Evolutionary conservation across 352 stramenopile species (phyloP).

Genomic region (Globisporangium cystogenes): DNA sequence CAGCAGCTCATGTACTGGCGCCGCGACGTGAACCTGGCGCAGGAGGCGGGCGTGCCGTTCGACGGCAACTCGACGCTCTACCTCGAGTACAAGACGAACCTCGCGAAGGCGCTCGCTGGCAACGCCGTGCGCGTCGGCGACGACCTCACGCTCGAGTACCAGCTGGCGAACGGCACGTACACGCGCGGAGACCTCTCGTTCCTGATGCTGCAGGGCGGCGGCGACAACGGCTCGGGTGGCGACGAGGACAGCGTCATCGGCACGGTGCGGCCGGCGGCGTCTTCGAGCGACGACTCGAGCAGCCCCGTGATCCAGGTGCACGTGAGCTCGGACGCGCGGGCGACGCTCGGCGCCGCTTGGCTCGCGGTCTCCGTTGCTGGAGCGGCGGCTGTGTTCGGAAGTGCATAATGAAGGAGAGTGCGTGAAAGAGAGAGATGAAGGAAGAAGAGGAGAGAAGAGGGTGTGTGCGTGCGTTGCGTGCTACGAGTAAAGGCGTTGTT

Average conservation of each 20-base stretch:
- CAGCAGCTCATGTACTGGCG: slow-evolving; percentile 47
- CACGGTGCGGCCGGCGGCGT: slow-evolving; percentile 13
- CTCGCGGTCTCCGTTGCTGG: neutral
- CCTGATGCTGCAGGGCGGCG: slow-evolving; percentile 12
- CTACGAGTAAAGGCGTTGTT: slow-evolving; percentile 1
- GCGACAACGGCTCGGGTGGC: neutral
- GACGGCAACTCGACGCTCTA: slow-evolving; percentile 45
- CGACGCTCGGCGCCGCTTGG: neutral
- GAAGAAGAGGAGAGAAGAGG: neutral
- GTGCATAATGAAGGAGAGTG: neutral
- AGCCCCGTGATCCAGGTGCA: neutral
- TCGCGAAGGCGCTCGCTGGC: slow-evolving; percentile 21
- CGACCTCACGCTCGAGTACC: slow-evolving; percentile 44
- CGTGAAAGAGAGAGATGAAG: too few relatives aligned
- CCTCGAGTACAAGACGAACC: slow-evolving; percentile 27
- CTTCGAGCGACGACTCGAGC: slow-evolving; percentile 5
- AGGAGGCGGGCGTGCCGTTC: slow-evolving; percentile 29
- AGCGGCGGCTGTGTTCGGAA: neutral
- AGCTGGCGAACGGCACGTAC: slow-evolving; percentile 17
- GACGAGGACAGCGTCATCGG: slow-evolving; percentile 13
- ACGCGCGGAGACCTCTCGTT: slow-evolving; percentile 14
- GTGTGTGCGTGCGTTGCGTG: neutral
- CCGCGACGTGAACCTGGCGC: slow-evolving; percentile 42
- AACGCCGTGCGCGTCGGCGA: slow-evolving; percentile 28
- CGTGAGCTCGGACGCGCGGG: slow-evolving; percentile 3